A percentile compares a stretch with the other conserved stretches of the same genome.
phyloP scores from a whole-genome alignment of 495 filamentous ascomycete genomes.

The Penicillium herquei region DNA sequence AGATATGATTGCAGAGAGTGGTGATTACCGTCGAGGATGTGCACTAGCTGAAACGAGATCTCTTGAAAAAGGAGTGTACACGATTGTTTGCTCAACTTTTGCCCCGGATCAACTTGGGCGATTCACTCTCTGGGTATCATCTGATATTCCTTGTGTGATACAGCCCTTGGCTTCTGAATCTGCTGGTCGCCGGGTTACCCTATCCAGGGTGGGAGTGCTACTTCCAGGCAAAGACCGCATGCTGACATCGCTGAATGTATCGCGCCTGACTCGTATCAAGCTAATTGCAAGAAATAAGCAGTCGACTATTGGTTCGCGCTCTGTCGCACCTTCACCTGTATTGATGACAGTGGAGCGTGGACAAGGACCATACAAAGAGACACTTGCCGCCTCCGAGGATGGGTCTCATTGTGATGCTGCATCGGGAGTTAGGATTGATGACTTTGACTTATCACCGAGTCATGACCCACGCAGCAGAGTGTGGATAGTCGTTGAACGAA shows the following conservation, averaged over 20 bases:
- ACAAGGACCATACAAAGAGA: constrained; percentile 61
- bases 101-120: constrained; percentile 69
- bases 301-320: constrained; percentile 34
- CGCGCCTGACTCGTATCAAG: constrained; percentile 57
- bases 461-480: constrained; percentile 50
- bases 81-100: constrained; percentile 84
- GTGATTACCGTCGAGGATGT: constrained; percentile 80
- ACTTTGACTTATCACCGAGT: constrained; percentile 67
- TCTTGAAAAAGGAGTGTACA: constrained; percentile 71
- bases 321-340: constrained; percentile 53
- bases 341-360: constrained; percentile 66
- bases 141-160: constrained; percentile 52
- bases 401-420: constrained; percentile 69
- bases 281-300: constrained; percentile 48
- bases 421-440: constrained; percentile 65
- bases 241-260: constrained; percentile 48
- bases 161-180: constrained; percentile 59
- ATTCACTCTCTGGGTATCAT: constrained; percentile 73
- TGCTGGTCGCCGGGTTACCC: constrained; percentile 63
- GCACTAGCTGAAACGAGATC: constrained; percentile 60
- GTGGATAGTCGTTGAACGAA: constrained; percentile 78
- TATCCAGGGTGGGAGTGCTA: constrained; percentile 50
- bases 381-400: constrained; percentile 56
- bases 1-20: constrained; percentile 76
- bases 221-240: constrained; percentile 50